Percentiles rank a stretch among this genome's conserved stretches.
Evolutionary conservation across 805 yeast species (phyloP).

Genomic region (Metschnikowia lochheadii): DNA sequence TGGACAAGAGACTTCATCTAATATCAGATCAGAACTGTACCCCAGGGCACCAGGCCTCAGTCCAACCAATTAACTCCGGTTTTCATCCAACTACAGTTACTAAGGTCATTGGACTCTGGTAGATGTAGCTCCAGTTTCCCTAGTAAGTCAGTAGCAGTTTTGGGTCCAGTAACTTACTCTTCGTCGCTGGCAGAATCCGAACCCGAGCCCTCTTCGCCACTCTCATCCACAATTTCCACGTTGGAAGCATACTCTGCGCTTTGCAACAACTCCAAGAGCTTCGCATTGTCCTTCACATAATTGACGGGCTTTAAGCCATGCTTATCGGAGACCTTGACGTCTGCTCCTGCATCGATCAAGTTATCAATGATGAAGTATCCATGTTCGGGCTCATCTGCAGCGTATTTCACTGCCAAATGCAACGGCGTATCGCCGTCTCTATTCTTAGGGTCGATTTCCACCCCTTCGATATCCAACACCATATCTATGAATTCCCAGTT

Average conservation of each 20-base stretch:
- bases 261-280: constrained; percentile 61
- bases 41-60: too few species aligned
- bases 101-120: too few species aligned
- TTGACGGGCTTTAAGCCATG: constrained; percentile 73
- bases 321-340: constrained; percentile 48
- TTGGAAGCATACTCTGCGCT: constrained; percentile 76
- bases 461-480: constrained; percentile 81
- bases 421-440: constrained; percentile 85
- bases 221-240: constrained; percentile 13
- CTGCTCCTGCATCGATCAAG: constrained; percentile 87
- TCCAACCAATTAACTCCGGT: too few species aligned
- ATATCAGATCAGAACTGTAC: too few species aligned
- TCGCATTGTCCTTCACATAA: constrained; percentile 53
- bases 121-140: too few species aligned
- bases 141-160: too few species aligned
- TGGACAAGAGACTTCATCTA: too few species aligned
- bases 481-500: constrained; percentile 81
- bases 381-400: constrained; percentile 77
- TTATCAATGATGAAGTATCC: constrained; percentile 75
- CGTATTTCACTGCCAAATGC: constrained; percentile 77
- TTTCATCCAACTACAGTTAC: too few species aligned
- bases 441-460: constrained; percentile 81
- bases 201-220: constrained; percentile 30
- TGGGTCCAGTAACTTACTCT: not conserved
- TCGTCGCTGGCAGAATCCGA: constrained; percentile 27